These are phyloP conservation scores for Neonectria neomacrospora DNA, from an alignment of 2,329 filamentous ascomycete genomes.

Conservation along the genomic window DNA sequence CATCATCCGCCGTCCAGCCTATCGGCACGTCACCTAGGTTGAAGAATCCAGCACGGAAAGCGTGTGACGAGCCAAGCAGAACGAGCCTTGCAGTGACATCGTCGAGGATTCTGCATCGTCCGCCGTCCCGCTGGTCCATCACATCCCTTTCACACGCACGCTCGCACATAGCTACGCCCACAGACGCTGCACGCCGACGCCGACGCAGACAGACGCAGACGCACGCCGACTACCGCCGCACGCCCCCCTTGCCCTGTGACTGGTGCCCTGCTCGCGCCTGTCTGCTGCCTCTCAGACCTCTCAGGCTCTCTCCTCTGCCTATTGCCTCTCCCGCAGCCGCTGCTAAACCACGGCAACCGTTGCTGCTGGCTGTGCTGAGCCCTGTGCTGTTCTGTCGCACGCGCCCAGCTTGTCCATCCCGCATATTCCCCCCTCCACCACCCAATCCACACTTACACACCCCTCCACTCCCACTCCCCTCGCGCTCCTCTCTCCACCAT, in stretches of 20 bases:
- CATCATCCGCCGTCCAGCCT: slow-evolving; percentile 12
- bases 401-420: slow-evolving; percentile 42
- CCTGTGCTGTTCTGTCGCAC: slow-evolving; percentile 34
- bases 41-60: slow-evolving; percentile 17
- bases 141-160: slow-evolving; percentile 37
- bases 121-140: slow-evolving; percentile 15
- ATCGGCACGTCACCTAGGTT: slow-evolving; percentile 27
- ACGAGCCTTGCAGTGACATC: slow-evolving; percentile 33
- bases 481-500: slow-evolving; percentile 17
- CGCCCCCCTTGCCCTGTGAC: slow-evolving; percentile 28
- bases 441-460: slow-evolving; percentile 34
- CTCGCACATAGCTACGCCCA: slow-evolving; percentile 4
- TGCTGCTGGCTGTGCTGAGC: slow-evolving; percentile 27
- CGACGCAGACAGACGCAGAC: slow-evolving; percentile 19
- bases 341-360: slow-evolving; percentile 3
- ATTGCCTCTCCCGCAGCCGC: slow-evolving; percentile 13
- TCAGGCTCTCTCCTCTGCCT: slow-evolving; percentile 2
- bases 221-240: slow-evolving; percentile 18
- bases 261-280: slow-evolving; percentile 36
- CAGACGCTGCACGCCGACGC: slow-evolving; percentile 4
- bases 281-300: slow-evolving; percentile 22
- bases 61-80: slow-evolving; percentile 19
- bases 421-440: slow-evolving; percentile 33
- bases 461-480: slow-evolving; percentile 32
- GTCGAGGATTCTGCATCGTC: slow-evolving; percentile 38